Evolutionary conservation across 2,329 filamentous ascomycete species (phyloP), one percentile per base, ranked within the genome.

Genomic region (Arthrobotrys megalospora): DNA sequence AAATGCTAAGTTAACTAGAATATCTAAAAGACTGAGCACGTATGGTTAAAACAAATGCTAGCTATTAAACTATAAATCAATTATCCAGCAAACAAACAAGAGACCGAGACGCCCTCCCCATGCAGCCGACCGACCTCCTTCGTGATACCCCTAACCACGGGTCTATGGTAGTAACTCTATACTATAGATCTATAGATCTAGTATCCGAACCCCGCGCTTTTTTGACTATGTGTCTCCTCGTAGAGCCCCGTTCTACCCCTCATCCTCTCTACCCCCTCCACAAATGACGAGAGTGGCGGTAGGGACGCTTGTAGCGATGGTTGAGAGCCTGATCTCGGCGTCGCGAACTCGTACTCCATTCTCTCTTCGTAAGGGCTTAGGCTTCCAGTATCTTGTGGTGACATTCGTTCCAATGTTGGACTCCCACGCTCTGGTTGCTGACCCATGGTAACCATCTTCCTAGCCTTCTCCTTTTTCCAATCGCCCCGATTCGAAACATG

Each of bases 381-480:
- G 19, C 66, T 41, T 7, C 60, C 24, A 38, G 66, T 47, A 53
- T 60, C 60, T 32, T 67, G 73, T 34, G 66, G 73, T 21, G 73
- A 71, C 10, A 53, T 71, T 66, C 60, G 48, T 0, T 71, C 73
- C 24, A 48, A 65, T 8, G 64, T 58, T n/a, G 72, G 64, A 12
- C 64, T 69, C 10, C 53, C 21, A 3, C 72, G 55, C 19, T 69
- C 63, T 55, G 53, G 34, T 12, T 69, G 72, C 47, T 77, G 73
- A 38, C 24, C 24, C 24, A 28, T 28, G 24, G 24, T 28, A 28
- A 45, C 32, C 58, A 66, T 71, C 66, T 77, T 77, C 24, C 73
- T 48, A 3, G 73, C 73, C 28, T 77, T 77, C 32, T 77, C 73
- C 34, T 77, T 77, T 28, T 77, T 77, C 73, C 73, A 77, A 41